Evolutionary conservation across 345 rosid species (phyloP).

Genomic region (Camelina neglecta): DNA sequence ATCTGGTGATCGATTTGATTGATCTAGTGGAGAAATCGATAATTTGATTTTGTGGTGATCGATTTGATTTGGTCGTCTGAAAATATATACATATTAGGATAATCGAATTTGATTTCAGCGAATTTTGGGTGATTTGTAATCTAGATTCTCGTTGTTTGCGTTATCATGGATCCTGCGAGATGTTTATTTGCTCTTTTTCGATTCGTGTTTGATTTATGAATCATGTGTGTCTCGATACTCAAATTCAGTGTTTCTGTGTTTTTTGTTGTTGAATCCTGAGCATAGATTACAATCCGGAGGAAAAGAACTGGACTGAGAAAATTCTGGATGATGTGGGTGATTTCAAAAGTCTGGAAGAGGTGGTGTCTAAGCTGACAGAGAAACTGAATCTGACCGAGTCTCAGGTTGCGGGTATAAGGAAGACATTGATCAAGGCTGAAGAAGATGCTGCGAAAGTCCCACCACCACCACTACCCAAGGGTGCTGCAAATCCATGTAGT

Average conservation of each 20-base stretch:
- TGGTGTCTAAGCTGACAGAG: background rate
- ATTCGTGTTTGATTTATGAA: background rate
- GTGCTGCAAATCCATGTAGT: background rate
- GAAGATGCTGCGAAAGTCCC: background rate
- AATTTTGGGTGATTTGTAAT: background rate
- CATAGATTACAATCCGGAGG: background rate
- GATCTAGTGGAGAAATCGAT: background rate
- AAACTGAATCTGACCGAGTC: background rate
- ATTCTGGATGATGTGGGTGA: background rate
- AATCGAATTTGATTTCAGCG: background rate
- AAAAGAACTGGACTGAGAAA: background rate
- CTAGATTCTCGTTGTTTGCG: background rate
- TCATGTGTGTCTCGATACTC: background rate
- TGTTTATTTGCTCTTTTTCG: background rate
- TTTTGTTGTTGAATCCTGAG: background rate
- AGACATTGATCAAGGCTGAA: background rate
- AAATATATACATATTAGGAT: background rate
- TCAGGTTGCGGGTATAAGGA: background rate
- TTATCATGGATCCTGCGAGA: background rate
- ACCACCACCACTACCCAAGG: background rate
- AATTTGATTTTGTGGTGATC: background rate
- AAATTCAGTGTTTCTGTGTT: background rate
- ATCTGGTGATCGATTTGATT: background rate
- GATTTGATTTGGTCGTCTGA: background rate
- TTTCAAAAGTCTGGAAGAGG: background rate